Evolutionary conservation across 257 asterid species (phyloP).

Genomic region (Lithospermum erythrorhizon): DNA sequence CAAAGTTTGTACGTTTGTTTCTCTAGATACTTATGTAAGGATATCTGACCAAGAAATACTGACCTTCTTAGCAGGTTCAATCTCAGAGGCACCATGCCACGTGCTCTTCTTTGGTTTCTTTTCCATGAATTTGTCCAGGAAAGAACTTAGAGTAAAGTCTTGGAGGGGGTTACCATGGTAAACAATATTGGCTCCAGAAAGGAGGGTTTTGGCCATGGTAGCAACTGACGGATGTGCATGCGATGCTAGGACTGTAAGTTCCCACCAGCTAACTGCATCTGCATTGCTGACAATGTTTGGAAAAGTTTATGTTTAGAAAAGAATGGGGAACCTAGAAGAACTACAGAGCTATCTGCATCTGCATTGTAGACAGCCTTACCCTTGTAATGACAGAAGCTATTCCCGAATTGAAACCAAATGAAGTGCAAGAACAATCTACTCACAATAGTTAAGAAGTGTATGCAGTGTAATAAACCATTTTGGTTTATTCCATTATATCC

Average conservation of each 20-base stretch:
- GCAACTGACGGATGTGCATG: slow-evolving; percentile 95
- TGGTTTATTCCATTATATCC: no score
- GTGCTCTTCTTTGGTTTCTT: slow-evolving; percentile 74
- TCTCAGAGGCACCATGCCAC: slow-evolving; percentile 90
- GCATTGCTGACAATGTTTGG: slow-evolving; percentile 58
- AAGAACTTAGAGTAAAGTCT: slow-evolving; percentile 72
- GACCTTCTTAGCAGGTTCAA: slow-evolving; percentile 93
- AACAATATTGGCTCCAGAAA: slow-evolving; percentile 74
- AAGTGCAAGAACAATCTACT: no score
- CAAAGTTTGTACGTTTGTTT: no score
- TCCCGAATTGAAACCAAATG: no score
- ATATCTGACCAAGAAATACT: slow-evolving; percentile 4
- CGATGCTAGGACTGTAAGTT: slow-evolving; percentile 60
- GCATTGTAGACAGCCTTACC: no score
- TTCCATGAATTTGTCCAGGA: slow-evolving; percentile 94
- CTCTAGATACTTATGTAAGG: background rate
- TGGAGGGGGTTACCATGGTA: slow-evolving; percentile 78
- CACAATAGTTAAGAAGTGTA: no score
- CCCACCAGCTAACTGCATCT: slow-evolving; percentile 90
- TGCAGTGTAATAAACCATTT: no score
- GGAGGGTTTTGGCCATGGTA: slow-evolving; percentile 87
- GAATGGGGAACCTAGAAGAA: background rate
- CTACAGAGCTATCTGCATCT: no score
- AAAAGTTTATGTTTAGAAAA: background rate
- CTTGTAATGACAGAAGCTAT: no score